Percentiles rank a stretch among this genome's conserved stretches.
Evolutionary conservation across 192 early-diverging fungal species (phyloP).

Genomic region (Coemansia sp.): DNA sequence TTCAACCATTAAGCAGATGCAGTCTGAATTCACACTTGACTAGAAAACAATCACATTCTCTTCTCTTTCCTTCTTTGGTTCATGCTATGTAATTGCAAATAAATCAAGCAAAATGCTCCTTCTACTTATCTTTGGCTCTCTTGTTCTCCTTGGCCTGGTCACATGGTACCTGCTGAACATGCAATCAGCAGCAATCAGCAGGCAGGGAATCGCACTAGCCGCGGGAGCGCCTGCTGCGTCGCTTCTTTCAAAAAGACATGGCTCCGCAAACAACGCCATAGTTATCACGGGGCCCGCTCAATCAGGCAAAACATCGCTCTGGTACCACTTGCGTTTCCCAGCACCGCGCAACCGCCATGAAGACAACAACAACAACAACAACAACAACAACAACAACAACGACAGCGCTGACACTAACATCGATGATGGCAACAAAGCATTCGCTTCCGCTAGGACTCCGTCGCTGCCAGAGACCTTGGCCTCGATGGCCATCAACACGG

Average conservation of each 20-base stretch:
- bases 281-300: conserved; percentile 38
- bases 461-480: conserved; percentile 34
- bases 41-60: neutral
- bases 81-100: neutral
- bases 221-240: conserved; percentile 18
- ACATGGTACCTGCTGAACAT: conserved; percentile 34
- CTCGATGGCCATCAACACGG: conserved; percentile 44
- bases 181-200: conserved; percentile 48
- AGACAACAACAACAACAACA: neutral
- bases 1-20: neutral
- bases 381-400: neutral
- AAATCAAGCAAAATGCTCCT: conserved; percentile 3
- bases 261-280: conserved; percentile 16
- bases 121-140: neutral
- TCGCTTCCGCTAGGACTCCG: neutral
- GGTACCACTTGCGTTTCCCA: conserved; percentile 42
- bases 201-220: conserved; percentile 29
- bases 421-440: neutral
- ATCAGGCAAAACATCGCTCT: conserved; percentile 45
- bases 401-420: neutral
- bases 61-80: neutral
- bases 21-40: no score
- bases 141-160: conserved; percentile 4
- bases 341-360: neutral
- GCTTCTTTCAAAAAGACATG: conserved; percentile 19